Percentiles rank a stretch among this genome's conserved stretches.
Conservation (phyloP, 202 grass and related monocot species). For the Hordeum pubiflorum region DNA sequence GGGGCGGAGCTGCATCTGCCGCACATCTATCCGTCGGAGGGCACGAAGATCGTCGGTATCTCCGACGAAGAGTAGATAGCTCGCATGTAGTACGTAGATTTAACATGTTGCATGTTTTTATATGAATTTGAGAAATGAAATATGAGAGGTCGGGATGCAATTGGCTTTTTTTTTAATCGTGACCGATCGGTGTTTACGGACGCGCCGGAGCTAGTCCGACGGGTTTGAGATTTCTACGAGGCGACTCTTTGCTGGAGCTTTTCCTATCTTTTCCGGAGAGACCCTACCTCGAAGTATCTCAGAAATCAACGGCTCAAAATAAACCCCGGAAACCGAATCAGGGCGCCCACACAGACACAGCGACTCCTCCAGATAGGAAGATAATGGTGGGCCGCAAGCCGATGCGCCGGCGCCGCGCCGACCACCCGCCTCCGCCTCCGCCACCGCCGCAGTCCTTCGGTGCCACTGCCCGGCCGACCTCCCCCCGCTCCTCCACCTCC, state of each 20-base stretch:
- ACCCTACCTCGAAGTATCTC: conserved; percentile 1
- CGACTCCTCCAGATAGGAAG: not conserved
- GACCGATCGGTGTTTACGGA: too few species aligned
- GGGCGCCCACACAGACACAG: not conserved
- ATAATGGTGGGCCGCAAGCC: conserved; percentile 50
- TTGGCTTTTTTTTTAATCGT: too few species aligned
- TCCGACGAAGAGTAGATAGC: too few species aligned
- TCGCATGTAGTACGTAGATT: too few species aligned
- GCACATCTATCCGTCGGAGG: too few species aligned
- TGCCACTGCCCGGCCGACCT: conserved; percentile 29
- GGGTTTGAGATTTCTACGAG: too few species aligned
- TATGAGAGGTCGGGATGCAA: too few species aligned
- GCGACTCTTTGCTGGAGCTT: not conserved
- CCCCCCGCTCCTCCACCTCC: conserved; percentile 23
- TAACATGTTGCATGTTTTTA: too few species aligned
- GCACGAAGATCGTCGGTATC: too few species aligned
- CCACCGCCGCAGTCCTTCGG: conserved; percentile 26
- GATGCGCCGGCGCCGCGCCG: conserved; percentile 35
- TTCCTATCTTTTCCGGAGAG: not conserved
- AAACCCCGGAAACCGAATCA: not conserved
- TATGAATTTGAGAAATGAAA: too few species aligned
- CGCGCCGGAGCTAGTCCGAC: too few species aligned
- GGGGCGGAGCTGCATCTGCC: too few species aligned
- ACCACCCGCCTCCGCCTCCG: not conserved
- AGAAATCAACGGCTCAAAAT: not conserved